Evolutionary conservation across 306 rosid genomes (phyloP).

Genomic region (Rosa rugosa): DNA sequence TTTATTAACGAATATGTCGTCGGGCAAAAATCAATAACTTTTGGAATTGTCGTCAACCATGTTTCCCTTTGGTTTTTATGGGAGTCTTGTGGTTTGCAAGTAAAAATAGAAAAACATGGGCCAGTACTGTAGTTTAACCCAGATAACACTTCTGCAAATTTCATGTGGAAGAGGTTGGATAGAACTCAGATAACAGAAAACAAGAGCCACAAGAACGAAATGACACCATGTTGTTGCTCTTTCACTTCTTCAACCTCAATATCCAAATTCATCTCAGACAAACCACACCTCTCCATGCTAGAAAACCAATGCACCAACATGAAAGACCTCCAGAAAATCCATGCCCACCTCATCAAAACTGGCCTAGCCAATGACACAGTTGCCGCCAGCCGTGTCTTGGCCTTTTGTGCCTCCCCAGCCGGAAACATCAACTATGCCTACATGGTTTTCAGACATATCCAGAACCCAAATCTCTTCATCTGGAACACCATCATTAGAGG

Average conservation of each 20-base stretch:
- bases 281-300: conserved; percentile 64
- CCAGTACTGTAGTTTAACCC: not conserved
- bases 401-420: conserved; percentile 60
- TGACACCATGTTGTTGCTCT: conserved; percentile 41
- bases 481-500: conserved; percentile 86
- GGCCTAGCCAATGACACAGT: conserved; percentile 50
- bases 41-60: no score
- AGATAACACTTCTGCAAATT: not conserved
- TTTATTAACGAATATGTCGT: no score
- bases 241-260: conserved; percentile 50
- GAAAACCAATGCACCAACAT: conserved; percentile 68
- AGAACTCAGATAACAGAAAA: conserved; percentile 1
- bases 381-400: conserved; percentile 60
- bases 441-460: conserved; percentile 51
- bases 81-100: no score
- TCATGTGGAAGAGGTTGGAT: not conserved
- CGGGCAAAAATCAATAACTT: no score
- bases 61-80: no score
- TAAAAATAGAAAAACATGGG: not conserved
- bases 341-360: conserved; percentile 68
- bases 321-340: conserved; percentile 64
- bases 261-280: conserved; percentile 62
- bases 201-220: conserved; percentile 16
- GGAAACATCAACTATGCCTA: conserved; percentile 76
- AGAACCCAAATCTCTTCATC: conserved; percentile 54